These are phyloP conservation scores for Syzygium jambos DNA, from an alignment of 345 rosid species.

Conservation along the genomic window DNA sequence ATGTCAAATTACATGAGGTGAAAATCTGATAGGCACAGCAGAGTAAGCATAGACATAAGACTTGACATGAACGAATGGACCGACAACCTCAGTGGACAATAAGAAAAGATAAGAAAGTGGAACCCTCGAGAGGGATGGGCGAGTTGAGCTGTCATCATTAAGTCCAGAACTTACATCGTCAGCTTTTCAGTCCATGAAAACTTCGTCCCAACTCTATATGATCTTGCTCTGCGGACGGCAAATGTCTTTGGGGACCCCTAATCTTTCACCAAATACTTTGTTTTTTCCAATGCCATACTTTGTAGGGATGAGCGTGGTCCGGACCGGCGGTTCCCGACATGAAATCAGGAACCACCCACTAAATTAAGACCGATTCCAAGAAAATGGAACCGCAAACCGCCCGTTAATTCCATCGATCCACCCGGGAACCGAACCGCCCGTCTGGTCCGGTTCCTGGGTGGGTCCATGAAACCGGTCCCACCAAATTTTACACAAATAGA, in stretches of 20 bases:
- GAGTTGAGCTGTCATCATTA: background rate
- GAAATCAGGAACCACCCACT: too few relatives aligned
- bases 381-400: too few relatives aligned
- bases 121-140: background rate
- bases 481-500: too few relatives aligned
- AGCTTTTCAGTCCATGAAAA: conserved; percentile 23
- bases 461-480: too few relatives aligned
- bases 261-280: background rate
- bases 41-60: background rate
- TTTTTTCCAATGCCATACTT: background rate
- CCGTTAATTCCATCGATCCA: too few relatives aligned
- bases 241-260: background rate
- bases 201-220: conserved; percentile 24
- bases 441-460: too few relatives aligned
- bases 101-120: background rate
- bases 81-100: background rate
- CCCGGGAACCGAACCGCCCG: too few relatives aligned
- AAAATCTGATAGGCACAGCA: background rate
- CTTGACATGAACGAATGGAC: background rate
- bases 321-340: too few relatives aligned
- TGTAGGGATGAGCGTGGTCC: too few relatives aligned
- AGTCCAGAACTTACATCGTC: background rate
- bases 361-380: too few relatives aligned
- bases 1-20: background rate
- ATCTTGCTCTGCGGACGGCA: conserved; percentile 7